phyloP scores from a whole-genome alignment of 179 eudicot genomes.

The Camellia oleifera region DNA sequence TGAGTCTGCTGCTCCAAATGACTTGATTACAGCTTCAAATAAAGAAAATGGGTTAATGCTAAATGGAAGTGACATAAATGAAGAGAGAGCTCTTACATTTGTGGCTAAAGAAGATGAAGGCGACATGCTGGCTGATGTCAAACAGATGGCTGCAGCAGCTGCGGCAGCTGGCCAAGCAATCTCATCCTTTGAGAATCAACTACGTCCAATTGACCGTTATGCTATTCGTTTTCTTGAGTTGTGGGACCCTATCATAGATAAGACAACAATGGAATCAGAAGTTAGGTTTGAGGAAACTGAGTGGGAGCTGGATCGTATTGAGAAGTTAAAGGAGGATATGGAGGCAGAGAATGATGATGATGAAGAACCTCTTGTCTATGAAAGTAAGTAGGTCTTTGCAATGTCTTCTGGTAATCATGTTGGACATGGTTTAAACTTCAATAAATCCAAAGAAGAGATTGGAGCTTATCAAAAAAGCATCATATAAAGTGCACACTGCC shows the following conservation, averaged over 20 bases:
- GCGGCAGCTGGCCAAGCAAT: slow-evolving; percentile 93
- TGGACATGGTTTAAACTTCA: not conserved
- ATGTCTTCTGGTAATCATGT: not conserved
- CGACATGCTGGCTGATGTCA: slow-evolving; percentile 98
- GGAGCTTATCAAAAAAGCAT: slow-evolving; percentile 4
- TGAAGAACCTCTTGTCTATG: slow-evolving; percentile 96
- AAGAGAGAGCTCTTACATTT: slow-evolving; percentile 53
- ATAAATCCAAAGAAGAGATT: not conserved
- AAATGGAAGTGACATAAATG: slow-evolving; percentile 40
- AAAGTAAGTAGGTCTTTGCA: slow-evolving; percentile 59
- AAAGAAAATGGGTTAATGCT: slow-evolving; percentile 30
- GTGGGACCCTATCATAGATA: slow-evolving; percentile 94
- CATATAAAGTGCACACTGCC: not conserved
- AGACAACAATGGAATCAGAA: slow-evolving; percentile 54
- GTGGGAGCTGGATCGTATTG: slow-evolving; percentile 96
- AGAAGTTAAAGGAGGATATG: slow-evolving; percentile 96
- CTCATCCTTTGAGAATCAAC: slow-evolving; percentile 80
- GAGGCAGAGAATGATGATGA: slow-evolving; percentile 98
- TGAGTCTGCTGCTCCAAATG: slow-evolving; percentile 49
- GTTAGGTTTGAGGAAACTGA: slow-evolving; percentile 73
- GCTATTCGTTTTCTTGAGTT: slow-evolving; percentile 89
- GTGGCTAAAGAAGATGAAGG: slow-evolving; percentile 78
- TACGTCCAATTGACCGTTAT: slow-evolving; percentile 96
- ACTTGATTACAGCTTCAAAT: slow-evolving; percentile 37
- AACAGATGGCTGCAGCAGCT: slow-evolving; percentile 98